Evolutionary conservation across 2,329 filamentous ascomycete genomes (phyloP).

Genomic region (Zelopaecilomyces penicillatus): DNA sequence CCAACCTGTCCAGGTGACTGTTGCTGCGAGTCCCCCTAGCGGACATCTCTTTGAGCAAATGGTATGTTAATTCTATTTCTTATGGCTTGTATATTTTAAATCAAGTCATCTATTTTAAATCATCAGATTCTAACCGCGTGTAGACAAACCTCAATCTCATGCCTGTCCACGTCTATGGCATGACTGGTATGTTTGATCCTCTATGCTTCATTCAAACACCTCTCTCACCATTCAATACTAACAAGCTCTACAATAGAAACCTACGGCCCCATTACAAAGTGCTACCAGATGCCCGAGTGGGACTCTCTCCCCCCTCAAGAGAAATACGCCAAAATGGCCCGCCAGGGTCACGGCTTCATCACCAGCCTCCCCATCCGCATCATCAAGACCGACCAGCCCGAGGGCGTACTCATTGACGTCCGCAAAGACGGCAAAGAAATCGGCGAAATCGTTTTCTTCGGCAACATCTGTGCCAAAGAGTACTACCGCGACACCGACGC

Average conservation of each 20-base stretch:
- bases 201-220: too few relatives aligned
- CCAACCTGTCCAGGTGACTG: slow-evolving; percentile 72
- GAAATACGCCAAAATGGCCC: slow-evolving; percentile 82
- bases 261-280: slow-evolving; percentile 92
- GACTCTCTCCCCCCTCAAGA: slow-evolving; percentile 63
- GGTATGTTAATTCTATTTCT: slow-evolving; percentile 35
- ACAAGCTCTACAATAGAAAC: slow-evolving; percentile 51
- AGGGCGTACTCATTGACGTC: slow-evolving; percentile 43
- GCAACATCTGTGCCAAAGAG: slow-evolving; percentile 85
- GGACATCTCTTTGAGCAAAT: slow-evolving; percentile 90
- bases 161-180: slow-evolving; percentile 88
- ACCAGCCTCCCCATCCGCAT: slow-evolving; percentile 73
- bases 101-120: not conserved
- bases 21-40: slow-evolving; percentile 85
- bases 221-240: not conserved
- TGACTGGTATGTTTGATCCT: slow-evolving; percentile 37
- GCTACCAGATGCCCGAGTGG: slow-evolving; percentile 82
- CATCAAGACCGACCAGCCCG: slow-evolving; percentile 68
- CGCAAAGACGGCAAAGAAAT: slow-evolving; percentile 40
- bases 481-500: slow-evolving; percentile 89
- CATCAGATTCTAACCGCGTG: not conserved
- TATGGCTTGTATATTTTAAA: not conserved
- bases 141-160: slow-evolving; percentile 62
- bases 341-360: slow-evolving; percentile 87
- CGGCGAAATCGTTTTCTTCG: slow-evolving; percentile 65